Evolutionary conservation across 2,329 filamentous ascomycete species (phyloP).

Genomic region (Knufia fluminis): DNA sequence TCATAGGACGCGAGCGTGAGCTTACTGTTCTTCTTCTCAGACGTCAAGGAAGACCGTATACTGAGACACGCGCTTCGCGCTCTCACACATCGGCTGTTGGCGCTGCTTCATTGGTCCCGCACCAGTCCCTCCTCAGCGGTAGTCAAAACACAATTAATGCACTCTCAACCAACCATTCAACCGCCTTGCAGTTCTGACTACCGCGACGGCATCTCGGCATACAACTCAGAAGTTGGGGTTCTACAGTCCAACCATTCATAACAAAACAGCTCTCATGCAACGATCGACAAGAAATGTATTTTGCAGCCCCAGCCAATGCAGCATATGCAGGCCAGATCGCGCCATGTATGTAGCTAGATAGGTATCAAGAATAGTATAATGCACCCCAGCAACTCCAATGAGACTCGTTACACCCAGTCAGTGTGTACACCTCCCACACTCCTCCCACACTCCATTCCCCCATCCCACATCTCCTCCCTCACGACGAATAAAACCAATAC

Average conservation of each 20-base stretch:
- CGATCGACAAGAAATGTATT: too few relatives aligned
- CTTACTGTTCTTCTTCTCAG: too few relatives aligned
- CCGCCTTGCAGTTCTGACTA: not conserved
- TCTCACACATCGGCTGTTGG: too few relatives aligned
- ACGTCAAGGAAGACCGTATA: too few relatives aligned
- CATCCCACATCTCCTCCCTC: not conserved
- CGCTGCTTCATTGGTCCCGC: not conserved
- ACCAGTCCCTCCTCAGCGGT: not conserved
- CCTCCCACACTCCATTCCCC: not conserved
- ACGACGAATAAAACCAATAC: slow-evolving; percentile 53
- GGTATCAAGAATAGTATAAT: too few relatives aligned
- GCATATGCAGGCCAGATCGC: not conserved
- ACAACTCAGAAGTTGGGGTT: not conserved
- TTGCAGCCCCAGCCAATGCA: not conserved
- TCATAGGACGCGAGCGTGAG: too few relatives aligned
- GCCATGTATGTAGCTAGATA: not conserved
- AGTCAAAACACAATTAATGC: slow-evolving; percentile 3
- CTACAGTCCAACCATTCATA: too few relatives aligned
- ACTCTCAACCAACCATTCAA: not conserved
- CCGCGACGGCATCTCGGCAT: not conserved
- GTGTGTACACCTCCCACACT: slow-evolving; percentile 6
- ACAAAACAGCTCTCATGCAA: too few relatives aligned
- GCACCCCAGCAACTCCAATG: not conserved
- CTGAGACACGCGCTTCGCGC: too few relatives aligned
- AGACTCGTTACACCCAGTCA: not conserved